Evolutionary conservation across 2,329 filamentous ascomycete genomes (phyloP), one percentile per base, ranked within the genome.

Genomic region (Fusarium globosum): DNA sequence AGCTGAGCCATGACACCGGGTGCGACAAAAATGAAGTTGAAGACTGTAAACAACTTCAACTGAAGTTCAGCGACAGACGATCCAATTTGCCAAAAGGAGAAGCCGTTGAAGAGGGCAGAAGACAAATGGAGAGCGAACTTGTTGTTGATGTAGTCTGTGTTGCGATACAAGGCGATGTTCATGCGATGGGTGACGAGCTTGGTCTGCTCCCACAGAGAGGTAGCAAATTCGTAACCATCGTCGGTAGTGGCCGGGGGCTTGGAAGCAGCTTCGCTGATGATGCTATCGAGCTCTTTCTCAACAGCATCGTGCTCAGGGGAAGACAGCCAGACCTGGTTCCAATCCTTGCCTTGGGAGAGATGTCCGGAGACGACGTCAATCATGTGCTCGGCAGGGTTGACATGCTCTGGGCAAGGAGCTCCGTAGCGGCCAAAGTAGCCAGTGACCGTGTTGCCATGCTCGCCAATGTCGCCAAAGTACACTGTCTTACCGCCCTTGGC

Each of bases 361-460:
- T 81, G 79, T 1, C 88, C 88, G 4, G 88, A 88, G 20, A 87
- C 86, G 23, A 88, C 85, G 56, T 88, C 86, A 59, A 95, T 88
- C 90, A 95, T 94, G 84, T 91, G 93, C 79, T 95, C 93, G 1
- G 93, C 93, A 3, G 92, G 92, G 75, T 95, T 95, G 23, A 88
- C 89, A 1, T 89, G 88, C 1, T 83, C 72, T 1, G 88, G 87
- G 70, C 92, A 93, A 3, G 88, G 85, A 1, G 89, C 90, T 10
- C 92, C 93, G 67, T 93, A 88, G 26, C 85, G 83, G 46, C 88
- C 88, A 77, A 96, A 95, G 80, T 93, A 93, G 30, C 83, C 84
- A 48, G 86, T 87, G 61, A 93, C 79, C 0, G 85, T 88, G 9
- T 80, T 81, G 0, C 88, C 89, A 38, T 88, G 83, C 1, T 88